Base-by-base conservation (phyloP, 352 stramenopile species). In the Blastocystis sp. region DNA sequence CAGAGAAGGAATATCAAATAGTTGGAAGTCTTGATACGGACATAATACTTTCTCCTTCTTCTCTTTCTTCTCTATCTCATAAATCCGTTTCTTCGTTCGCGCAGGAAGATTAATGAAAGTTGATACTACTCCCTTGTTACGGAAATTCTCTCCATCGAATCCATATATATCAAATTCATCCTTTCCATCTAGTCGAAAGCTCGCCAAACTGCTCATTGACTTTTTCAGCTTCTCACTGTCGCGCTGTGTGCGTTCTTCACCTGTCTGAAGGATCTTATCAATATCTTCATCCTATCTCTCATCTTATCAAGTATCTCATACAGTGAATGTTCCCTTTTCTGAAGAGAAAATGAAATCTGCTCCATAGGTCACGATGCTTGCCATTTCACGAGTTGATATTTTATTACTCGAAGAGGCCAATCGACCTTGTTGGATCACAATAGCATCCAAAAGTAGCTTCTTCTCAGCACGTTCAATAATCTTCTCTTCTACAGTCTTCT, bases 401-500 rank as follows among this genome's bases (percentile, higher is more conserved):
- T 70, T 70, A 3, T 1, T 13, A 40, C 13, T 35, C 24, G 37
- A 15, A 6, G 22, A 19, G 24, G 51, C 54, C 4, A 24, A 35
- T 19, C 64, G n/a, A 35, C 30, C 96, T 89, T 99, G 96, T 92
- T 99, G 97, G 90, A 99, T 98, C 53, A 99, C 98, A 27, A 97
- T 96, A 1, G 97, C 97, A 91, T 99, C 98, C 91, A 97, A 93
- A 84, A 98, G 98, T 33, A 98, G 91, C 92, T 99, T 99, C 70
- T 98, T 95, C 59, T 97, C 97, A 0, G 97, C 97, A 82, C 97
- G 95, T 90, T 97, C 95, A 9, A 99, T 92, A 58, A 99, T 99
- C 91, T 98, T 98, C 91, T 99, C 97, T 90, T 99, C 97, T 0
- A 99, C 96, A 0, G 97, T 97, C 57, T 95, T 95, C 81, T 98